phyloP scores from a whole-genome alignment of 106 monocot species.

The Apostasia ramifera region DNA sequence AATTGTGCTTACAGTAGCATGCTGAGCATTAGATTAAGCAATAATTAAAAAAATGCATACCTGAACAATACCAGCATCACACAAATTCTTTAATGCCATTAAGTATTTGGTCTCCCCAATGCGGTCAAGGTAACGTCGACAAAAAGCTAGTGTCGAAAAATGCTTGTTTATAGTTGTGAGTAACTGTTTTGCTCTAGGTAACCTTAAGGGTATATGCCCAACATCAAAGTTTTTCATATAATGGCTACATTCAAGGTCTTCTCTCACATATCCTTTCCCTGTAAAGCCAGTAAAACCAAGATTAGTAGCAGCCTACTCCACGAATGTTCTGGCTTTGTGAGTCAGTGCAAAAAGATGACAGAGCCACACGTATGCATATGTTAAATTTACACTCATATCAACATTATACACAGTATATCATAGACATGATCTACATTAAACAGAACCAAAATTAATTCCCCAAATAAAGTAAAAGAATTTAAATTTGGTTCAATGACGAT shows the following conservation, averaged over 20 bases:
- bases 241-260: slow-evolving; percentile 95
- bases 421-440: no score
- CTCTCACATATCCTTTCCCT: slow-evolving; percentile 96
- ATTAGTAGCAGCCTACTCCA: no score
- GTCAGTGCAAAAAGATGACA: no score
- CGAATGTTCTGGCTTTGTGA: no score
- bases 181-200: slow-evolving; percentile 84
- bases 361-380: no score
- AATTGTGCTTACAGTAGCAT: no score
- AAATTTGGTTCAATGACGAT: no score
- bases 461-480: no score
- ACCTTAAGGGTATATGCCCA: slow-evolving; percentile 78
- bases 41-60: slow-evolving; percentile 22
- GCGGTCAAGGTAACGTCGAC: slow-evolving; percentile 86
- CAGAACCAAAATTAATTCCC: no score
- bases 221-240: slow-evolving; percentile 98
- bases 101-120: slow-evolving; percentile 87
- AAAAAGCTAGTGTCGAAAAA: slow-evolving; percentile 92
- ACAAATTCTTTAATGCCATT: slow-evolving; percentile 89
- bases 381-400: no score
- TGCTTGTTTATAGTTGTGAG: slow-evolving; percentile 83
- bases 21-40: no score
- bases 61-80: slow-evolving; percentile 92
- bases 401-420: no score
- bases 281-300: not conserved